Evolutionary conservation across 768 basidiomycete genomes (phyloP).

Genomic region (Rhizopogon salebrosus): DNA sequence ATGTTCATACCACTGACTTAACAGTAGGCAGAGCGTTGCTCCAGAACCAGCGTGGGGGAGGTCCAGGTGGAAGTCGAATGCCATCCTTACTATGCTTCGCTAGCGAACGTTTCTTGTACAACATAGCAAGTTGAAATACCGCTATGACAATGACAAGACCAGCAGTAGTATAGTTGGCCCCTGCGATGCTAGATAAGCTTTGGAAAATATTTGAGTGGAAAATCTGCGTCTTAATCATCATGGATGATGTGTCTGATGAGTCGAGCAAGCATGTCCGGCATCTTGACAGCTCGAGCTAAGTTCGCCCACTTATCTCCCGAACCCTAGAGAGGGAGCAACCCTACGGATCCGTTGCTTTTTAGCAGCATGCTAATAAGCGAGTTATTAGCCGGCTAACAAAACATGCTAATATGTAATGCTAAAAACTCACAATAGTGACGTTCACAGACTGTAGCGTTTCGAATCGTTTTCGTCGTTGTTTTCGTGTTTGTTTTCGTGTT

Average conservation of each 20-base stretch:
- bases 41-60: conserved; percentile 15
- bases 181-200: conserved; percentile 26
- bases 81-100: not conserved
- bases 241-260: not conserved
- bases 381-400: no score
- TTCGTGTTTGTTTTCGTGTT: no score
- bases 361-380: no score
- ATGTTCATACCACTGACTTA: not conserved
- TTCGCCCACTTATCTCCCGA: no score
- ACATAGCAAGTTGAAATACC: not conserved
- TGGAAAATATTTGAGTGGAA: conserved; percentile 29
- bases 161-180: conserved; percentile 42
- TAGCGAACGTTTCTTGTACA: conserved; percentile 1
- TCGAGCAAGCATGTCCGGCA: no score
- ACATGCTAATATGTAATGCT: no score
- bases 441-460: no score
- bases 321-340: no score
- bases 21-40: conserved; percentile 7
- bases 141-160: conserved; percentile 34
- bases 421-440: no score
- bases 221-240: conserved; percentile 22
- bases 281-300: no score
- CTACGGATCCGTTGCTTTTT: no score
- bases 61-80: conserved; percentile 14
- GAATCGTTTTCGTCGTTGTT: no score